These are phyloP conservation scores for Cynara cardunculus DNA, from an alignment of 129 eudicot genomes.

Conservation along the genomic window DNA sequence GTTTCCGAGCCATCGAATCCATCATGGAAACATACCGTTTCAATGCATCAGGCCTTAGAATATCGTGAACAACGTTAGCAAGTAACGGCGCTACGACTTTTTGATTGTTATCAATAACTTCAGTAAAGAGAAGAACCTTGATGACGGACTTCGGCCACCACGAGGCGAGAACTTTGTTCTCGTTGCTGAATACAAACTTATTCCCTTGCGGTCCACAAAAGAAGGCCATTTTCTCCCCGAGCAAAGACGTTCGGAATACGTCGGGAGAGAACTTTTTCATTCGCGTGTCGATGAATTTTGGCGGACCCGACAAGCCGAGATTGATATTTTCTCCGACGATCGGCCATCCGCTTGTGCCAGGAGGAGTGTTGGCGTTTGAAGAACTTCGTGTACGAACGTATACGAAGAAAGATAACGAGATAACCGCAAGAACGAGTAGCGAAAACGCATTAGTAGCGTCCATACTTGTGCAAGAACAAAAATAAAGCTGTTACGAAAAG, in stretches of 20 bases:
- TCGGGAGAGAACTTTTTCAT: slow-evolving; percentile 22
- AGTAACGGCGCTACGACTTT: slow-evolving; percentile 28
- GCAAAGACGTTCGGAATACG: slow-evolving; percentile 28
- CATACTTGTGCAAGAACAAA: slow-evolving; percentile 14
- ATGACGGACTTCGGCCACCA: slow-evolving; percentile 47
- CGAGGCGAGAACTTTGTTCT: slow-evolving; percentile 31
- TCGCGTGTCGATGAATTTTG: slow-evolving; percentile 24
- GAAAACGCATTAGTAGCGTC: slow-evolving; percentile 9
- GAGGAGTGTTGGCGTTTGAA: slow-evolving; percentile 6
- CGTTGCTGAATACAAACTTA: slow-evolving; percentile 39
- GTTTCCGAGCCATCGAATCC: slow-evolving; percentile 39
- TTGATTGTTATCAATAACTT: slow-evolving; percentile 20
- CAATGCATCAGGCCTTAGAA: slow-evolving; percentile 39
- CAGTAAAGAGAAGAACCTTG: slow-evolving; percentile 37
- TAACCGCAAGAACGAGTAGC: slow-evolving; percentile 1
- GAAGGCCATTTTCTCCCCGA: slow-evolving; percentile 42
- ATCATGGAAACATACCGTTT: slow-evolving; percentile 26
- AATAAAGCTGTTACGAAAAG: background rate
- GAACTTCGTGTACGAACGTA: slow-evolving; percentile 1
- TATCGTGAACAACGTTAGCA: slow-evolving; percentile 13
- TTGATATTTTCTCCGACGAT: slow-evolving; percentile 27
- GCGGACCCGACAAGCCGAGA: slow-evolving; percentile 23
- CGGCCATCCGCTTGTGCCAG: slow-evolving; percentile 39
- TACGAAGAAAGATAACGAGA: slow-evolving; percentile 12
- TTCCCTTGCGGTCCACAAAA: slow-evolving; percentile 38